Percentiles rank a stretch among this genome's conserved stretches.
Evolutionary conservation across 2,329 filamentous ascomycete genomes (phyloP).

Genomic region (Neobulgaria alba): DNA sequence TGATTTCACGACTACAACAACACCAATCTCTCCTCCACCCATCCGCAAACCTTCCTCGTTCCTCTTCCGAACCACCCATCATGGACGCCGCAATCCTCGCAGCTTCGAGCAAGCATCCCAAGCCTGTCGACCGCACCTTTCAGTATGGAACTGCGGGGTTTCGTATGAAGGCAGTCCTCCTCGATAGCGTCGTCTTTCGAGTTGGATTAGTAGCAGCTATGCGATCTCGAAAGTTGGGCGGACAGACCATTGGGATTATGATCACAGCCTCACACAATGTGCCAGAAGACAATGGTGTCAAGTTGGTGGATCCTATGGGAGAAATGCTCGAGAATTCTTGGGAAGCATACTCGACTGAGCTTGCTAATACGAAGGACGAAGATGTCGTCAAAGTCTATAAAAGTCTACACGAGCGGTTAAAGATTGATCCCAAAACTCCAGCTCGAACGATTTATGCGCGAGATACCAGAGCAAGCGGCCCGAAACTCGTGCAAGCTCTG

Average conservation of each 20-base stretch:
- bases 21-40: no score
- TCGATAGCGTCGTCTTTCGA: constrained; percentile 87
- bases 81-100: constrained; percentile 47
- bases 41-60: no score
- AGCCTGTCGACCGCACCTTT: constrained; percentile 45
- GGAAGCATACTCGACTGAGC: constrained; percentile 79
- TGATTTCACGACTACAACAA: no score
- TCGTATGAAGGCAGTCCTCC: constrained; percentile 65
- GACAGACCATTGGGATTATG: constrained; percentile 93
- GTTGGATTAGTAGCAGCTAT: constrained; percentile 84
- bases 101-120: constrained; percentile 54
- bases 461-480: constrained; percentile 88
- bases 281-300: constrained; percentile 82
- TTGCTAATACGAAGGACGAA: constrained; percentile 79
- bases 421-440: constrained; percentile 61
- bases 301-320: constrained; percentile 93
- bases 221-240: constrained; percentile 80
- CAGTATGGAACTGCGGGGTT: constrained; percentile 62
- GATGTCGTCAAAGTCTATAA: constrained; percentile 69
- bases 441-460: constrained; percentile 83
- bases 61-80: no score
- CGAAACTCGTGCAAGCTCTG: constrained; percentile 70
- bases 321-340: constrained; percentile 97
- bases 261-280: constrained; percentile 92
- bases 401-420: constrained; percentile 64